Evolutionary conservation across 805 yeast genomes (phyloP).

Genomic region (Vanderwaltozyma verrucispora): DNA sequence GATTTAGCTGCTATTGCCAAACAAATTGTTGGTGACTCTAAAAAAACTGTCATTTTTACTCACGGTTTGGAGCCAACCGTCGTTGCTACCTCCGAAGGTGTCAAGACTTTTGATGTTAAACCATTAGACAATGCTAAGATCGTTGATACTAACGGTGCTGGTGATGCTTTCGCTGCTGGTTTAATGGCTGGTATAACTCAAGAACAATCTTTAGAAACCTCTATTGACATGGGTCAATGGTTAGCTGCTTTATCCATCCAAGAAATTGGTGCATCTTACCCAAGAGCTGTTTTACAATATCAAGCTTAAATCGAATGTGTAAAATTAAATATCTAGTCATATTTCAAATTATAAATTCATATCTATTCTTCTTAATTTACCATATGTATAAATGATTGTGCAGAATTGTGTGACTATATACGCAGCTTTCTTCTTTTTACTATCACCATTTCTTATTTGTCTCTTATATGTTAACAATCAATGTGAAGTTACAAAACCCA

Average conservation of each 20-base stretch:
- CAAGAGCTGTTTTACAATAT: constrained; percentile 37
- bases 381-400: no score
- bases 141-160: constrained; percentile 96
- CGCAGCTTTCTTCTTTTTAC: no score
- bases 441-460: no score
- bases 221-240: constrained; percentile 89
- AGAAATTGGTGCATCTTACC: constrained; percentile 91
- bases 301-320: constrained; percentile 8
- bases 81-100: constrained; percentile 48
- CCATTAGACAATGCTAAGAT: constrained; percentile 57
- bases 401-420: no score
- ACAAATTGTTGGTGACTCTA: constrained; percentile 46
- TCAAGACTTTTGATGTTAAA: constrained; percentile 55
- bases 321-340: neutral
- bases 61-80: constrained; percentile 92
- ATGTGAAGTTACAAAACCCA: no score
- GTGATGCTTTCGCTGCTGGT: constrained; percentile 97
- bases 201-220: constrained; percentile 50
- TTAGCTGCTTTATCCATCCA: constrained; percentile 86
- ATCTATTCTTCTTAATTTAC: no score
- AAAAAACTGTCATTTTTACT: constrained; percentile 87
- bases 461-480: no score
- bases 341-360: neutral
- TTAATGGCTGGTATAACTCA: constrained; percentile 81
- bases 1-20: constrained; percentile 74